Percentiles rank a stretch among this genome's conserved stretches.
Evolutionary conservation across 805 yeast genomes (phyloP).

Genomic region (Saccharomycopsis babjevae): DNA sequence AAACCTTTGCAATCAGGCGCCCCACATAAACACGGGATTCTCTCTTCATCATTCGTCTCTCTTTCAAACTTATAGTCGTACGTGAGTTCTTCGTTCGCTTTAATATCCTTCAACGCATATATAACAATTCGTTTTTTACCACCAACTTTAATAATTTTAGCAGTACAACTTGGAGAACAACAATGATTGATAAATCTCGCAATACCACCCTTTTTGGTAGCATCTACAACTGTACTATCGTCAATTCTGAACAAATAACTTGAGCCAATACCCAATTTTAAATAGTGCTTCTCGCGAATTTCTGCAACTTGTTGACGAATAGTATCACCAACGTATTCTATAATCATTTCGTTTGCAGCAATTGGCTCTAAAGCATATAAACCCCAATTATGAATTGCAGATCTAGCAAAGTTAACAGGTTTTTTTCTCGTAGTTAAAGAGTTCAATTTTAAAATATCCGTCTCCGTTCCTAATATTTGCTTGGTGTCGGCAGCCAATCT

Average conservation of each 20-base stretch:
- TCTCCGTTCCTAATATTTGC: conserved; percentile 68
- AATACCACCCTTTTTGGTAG: conserved; percentile 94
- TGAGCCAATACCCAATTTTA: conserved; percentile 90
- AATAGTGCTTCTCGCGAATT: conserved; percentile 73
- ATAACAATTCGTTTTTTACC: conserved; percentile 91
- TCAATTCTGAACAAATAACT: conserved; percentile 88
- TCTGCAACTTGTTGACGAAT: conserved; percentile 92
- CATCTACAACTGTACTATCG: conserved; percentile 91
- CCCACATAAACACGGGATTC: conserved; percentile 90
- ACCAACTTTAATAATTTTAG: conserved; percentile 90
- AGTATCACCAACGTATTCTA: conserved; percentile 94
- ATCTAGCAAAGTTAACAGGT: conserved; percentile 92
- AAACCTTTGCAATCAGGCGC: conserved; percentile 91
- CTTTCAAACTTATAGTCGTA: conserved; percentile 94
- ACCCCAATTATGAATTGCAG: conserved; percentile 98
- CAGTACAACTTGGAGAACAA: conserved; percentile 95
- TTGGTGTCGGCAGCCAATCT: conserved; percentile 82
- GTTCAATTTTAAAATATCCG: conserved; percentile 73
- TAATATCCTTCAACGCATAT: conserved; percentile 82
- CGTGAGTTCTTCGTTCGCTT: conserved; percentile 83
- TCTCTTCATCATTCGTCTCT: conserved; percentile 77
- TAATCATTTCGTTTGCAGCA: conserved; percentile 94
- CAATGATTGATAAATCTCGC: conserved; percentile 96
- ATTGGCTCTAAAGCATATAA: conserved; percentile 91
- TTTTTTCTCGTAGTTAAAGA: conserved; percentile 84